Evolutionary conservation across 2,329 filamentous ascomycete genomes (phyloP), one percentile per base, ranked within the genome.

Genomic region (Elsinoe necatrix): DNA sequence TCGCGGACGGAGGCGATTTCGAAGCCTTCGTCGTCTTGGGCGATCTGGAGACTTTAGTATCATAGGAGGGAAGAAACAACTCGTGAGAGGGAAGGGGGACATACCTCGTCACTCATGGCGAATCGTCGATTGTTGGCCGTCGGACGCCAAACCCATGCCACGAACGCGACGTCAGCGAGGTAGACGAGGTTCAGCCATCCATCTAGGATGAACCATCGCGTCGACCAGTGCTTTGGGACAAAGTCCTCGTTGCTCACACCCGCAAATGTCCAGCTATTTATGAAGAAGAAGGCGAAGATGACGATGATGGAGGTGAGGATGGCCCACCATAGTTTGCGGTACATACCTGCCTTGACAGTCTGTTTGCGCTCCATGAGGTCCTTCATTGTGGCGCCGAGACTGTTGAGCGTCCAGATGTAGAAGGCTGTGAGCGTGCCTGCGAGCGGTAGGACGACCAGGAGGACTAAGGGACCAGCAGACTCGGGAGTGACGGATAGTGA

Each of bases 361-460:
- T 98, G 93, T 73, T 95, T 96, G 62, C 93, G 85, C 66, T 95
- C 89, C 56, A 87, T 80, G n/a, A 98, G 80, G 66, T 97, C 92
- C 73, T 96, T 97, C 75, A 97, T 92, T 0, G 93, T 98, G 58
- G 86, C 79, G 71, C 92, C 95, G 58, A 98, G 80, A 20, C 91
- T 95, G 75, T 96, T 97, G 62, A 98, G 79, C 0, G 93, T 98
- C 93, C 93, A 98, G 60, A 98, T 88, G 71, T 98, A 98, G 72
- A 98, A 98, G 9, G 88, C 91, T 16, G 93, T 98, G 61, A 98
- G 75, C 0, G 93, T 96, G 47, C 83, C 91, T 2, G 92, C 91
- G 20, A 98, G 80, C 0, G 93, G 93, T 14, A 98, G 80, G 25
- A 98, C 90, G 63, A 98, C 90, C 50, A 98, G 83, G 4, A 98